These are phyloP conservation scores for Rhizopogon vulgaris DNA, from an alignment of 768 basidiomycete species.

Conservation along the genomic window DNA sequence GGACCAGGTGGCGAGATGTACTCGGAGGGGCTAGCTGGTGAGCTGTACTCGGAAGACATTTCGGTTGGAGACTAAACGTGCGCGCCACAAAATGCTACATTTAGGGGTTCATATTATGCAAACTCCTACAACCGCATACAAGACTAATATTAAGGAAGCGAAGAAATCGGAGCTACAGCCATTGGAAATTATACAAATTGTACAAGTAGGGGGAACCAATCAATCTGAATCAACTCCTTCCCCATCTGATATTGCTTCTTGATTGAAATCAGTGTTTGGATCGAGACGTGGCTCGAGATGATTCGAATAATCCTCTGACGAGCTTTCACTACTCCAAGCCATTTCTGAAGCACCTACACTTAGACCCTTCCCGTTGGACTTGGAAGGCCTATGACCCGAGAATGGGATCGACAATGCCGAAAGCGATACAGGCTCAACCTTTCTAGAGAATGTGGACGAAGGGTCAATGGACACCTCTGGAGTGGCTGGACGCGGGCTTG, in stretches of 20 bases:
- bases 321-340: conserved; percentile 57
- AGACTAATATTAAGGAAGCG: not conserved
- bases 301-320: conserved; percentile 39
- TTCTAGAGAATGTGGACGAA: conserved; percentile 33
- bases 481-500: conserved; percentile 7
- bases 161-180: not conserved
- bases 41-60: not conserved
- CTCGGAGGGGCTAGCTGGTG: conserved; percentile 7
- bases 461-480: conserved; percentile 6
- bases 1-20: conserved; percentile 9
- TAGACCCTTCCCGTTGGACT: conserved; percentile 17
- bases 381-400: conserved; percentile 16
- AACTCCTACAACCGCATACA: too few relatives aligned
- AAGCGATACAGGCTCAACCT: conserved; percentile 39
- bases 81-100: not conserved
- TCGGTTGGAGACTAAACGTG: not conserved
- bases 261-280: conserved; percentile 7
- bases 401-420: conserved; percentile 36
- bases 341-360: conserved; percentile 28
- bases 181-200: conserved; percentile 4
- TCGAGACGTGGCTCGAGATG: conserved; percentile 10
- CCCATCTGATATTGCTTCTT: conserved; percentile 12
- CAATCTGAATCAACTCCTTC: conserved; percentile 19
- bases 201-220: conserved; percentile 1
- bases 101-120: not conserved